Base-by-base conservation (phyloP, 352 stramenopile species). In the Globisporangium yorkense region DNA sequence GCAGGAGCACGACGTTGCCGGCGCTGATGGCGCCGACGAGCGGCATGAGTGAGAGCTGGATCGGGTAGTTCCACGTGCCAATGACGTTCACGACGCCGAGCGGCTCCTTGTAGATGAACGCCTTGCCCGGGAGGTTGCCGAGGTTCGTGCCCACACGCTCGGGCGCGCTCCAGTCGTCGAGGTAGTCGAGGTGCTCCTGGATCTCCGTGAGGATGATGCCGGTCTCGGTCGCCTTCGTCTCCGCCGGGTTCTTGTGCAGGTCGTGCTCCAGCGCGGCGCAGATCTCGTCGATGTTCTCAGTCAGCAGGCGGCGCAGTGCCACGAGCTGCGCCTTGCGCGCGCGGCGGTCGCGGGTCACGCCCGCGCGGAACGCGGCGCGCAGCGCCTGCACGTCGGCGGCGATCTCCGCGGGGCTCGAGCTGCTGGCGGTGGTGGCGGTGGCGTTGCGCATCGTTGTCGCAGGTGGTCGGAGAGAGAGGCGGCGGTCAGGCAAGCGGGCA, bases 1-100 rank as follows among this genome's bases (percentile, higher is more conserved):
- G 97, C 52, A 99, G 40, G 7, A 99, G 54, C 21, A 71, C 83
- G 15, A 77, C 85, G 82, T 99, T 98, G 18, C 96, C 96, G 0
- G 88, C 94, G 33, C 84, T 88, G 18, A 98, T 51, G 3, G 84
- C 87, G 16, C 81, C 87, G 0, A 94, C 68, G 1, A 97, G 61
- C 29, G 89, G 87, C 57, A 77, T 68, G 5, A 98, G 52, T 5
- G 63, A 70, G 1, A 98, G 73, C 44, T 77, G 65, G 46, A 97
- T 57, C 2, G 92, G 92, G 60, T 96, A 98, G 59, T 98, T 98
- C 83, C 86, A 98, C 66, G 83, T 89, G 27, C 75, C 75, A 5
- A 98, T 85, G 66, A 97, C 59, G 45, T 80, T 89, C 3, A 93
- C 87, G 44, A 94, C 80, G 51, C 90, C 86, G 24, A 93, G 70